Evolutionary conservation across 2,329 filamentous ascomycete species (phyloP).

Genomic region (Berkeleyomyces rouxiae): DNA sequence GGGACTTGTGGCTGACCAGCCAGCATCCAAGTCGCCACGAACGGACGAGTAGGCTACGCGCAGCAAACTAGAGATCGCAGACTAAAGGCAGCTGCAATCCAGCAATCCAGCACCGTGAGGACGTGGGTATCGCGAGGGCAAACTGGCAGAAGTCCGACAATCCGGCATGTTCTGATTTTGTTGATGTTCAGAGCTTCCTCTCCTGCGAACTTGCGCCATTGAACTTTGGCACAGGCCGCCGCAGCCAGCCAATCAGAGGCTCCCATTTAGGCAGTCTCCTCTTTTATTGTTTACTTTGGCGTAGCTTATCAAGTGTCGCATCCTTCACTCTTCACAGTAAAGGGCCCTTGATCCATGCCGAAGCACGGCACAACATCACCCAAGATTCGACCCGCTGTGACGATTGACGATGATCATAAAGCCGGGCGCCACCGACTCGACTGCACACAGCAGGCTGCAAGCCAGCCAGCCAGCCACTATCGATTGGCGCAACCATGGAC

Average conservation of each 20-base stretch:
- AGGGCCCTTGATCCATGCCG: not conserved
- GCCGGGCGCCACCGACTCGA: too few species aligned
- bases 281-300: not conserved
- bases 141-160: not conserved
- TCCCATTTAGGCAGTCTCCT: not conserved
- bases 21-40: not conserved
- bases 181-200: not conserved
- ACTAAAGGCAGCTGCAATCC: not conserved
- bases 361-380: not conserved
- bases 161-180: not conserved
- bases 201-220: not conserved
- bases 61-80: not conserved
- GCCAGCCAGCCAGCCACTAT: too few species aligned
- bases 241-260: not conserved
- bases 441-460: too few species aligned
- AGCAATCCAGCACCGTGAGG: not conserved
- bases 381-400: not conserved
- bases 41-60: not conserved
- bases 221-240: not conserved
- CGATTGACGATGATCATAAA: too few species aligned
- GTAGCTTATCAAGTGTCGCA: not conserved
- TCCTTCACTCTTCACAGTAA: not conserved
- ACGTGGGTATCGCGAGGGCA: not conserved
- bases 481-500: too few species aligned
- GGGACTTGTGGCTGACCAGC: not conserved